Conservation (phyloP, 768 basidiomycete genomes). For the Psilocybe cubensis region DNA sequence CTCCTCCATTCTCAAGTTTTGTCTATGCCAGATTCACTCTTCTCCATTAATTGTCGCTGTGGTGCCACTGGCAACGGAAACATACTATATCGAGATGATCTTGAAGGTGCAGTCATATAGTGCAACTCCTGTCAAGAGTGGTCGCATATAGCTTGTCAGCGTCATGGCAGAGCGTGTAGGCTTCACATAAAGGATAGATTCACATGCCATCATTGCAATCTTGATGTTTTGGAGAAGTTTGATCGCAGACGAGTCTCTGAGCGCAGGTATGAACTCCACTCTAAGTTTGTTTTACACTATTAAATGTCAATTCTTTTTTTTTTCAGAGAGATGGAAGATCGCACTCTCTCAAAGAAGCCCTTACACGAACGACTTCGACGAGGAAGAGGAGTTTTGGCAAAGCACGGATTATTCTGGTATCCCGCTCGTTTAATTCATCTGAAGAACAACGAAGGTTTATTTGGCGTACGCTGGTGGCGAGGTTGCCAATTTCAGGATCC, state of each 20-base stretch:
- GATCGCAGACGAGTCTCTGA: background rate
- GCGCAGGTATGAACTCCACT: background rate
- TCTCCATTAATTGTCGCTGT: conserved; percentile 1
- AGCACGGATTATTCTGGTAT: conserved; percentile 25
- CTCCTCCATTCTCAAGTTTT: background rate
- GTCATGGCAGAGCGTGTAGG: background rate
- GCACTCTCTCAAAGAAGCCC: background rate
- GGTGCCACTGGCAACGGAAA: background rate
- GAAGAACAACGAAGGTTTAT: background rate
- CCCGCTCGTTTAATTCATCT: conserved; percentile 23
- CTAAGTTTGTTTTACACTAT: background rate
- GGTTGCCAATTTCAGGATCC: conserved; percentile 11
- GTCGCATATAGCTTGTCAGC: conserved; percentile 5
- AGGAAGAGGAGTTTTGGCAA: conserved; percentile 24
- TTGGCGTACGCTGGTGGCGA: conserved; percentile 27
- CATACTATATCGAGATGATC: background rate
- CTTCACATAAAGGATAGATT: background rate
- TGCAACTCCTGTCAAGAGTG: background rate
- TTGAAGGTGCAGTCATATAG: background rate
- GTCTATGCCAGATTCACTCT: background rate
- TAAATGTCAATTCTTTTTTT: background rate
- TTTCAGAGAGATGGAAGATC: background rate
- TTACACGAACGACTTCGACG: background rate
- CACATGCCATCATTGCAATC: background rate
- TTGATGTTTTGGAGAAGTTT: background rate